Evolutionary conservation across 345 rosid genomes (phyloP).

Genomic region (Viola odorata): DNA sequence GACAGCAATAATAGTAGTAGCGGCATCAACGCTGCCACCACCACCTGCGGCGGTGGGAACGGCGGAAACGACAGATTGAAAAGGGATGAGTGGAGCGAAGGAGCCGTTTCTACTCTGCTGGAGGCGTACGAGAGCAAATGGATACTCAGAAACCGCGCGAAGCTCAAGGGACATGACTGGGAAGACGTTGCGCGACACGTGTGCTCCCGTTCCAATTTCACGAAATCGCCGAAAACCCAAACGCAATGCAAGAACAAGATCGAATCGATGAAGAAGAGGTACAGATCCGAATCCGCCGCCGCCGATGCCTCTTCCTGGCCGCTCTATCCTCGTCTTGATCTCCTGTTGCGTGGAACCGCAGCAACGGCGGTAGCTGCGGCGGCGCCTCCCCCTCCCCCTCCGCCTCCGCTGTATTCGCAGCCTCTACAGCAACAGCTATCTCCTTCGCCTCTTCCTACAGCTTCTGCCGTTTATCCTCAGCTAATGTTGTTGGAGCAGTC

Average conservation of each 20-base stretch:
- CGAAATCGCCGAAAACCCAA: slow-evolving; percentile 79
- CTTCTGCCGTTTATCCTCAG: slow-evolving; percentile 32
- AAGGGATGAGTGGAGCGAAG: slow-evolving; percentile 98
- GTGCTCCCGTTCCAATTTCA: slow-evolving; percentile 52
- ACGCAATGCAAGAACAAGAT: slow-evolving; percentile 99
- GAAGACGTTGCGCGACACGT: slow-evolving; percentile 82
- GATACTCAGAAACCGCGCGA: slow-evolving; percentile 84
- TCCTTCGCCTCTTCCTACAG: slow-evolving; percentile 22
- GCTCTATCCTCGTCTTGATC: slow-evolving; percentile 73
- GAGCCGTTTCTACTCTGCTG: slow-evolving; percentile 82
- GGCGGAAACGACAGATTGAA: slow-evolving; percentile 57
- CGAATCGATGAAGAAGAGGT: slow-evolving; percentile 97
- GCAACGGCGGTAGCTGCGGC: neutral
- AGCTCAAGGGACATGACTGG: slow-evolving; percentile 97
- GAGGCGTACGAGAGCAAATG: slow-evolving; percentile 91
- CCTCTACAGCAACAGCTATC: slow-evolving; percentile 24
- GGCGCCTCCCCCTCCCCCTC: slow-evolving; percentile 6
- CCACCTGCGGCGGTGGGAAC: slow-evolving; percentile 15
- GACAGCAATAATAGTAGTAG: neutral
- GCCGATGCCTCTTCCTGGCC: slow-evolving; percentile 88
- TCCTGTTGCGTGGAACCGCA: slow-evolving; percentile 59
- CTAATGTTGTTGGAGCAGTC: slow-evolving; percentile 43
- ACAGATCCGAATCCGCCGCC: slow-evolving; percentile 76
- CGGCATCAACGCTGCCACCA: slow-evolving; percentile 2
- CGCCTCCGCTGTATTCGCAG: neutral